A percentile compares a stretch with the other conserved stretches of the same genome.
phyloP scores from a whole-genome alignment of 306 rosid genomes.

The Cucurbita argyrosperma region DNA sequence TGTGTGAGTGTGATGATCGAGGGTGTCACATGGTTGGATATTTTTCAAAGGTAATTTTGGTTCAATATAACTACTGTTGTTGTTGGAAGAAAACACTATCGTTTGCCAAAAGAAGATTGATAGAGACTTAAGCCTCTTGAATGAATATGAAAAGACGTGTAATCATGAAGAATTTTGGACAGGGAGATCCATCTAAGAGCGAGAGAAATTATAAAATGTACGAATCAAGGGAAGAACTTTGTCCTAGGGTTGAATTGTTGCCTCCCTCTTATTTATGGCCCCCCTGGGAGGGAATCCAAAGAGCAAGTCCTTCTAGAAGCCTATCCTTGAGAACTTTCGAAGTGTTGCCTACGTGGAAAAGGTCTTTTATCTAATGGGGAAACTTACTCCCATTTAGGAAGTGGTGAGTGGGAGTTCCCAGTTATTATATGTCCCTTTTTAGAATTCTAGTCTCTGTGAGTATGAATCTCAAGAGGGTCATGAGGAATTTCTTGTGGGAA shows the following conservation, averaged over 20 bases:
- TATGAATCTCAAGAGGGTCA: background rate
- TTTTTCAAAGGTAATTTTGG: constrained; percentile 68
- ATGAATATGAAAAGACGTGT: background rate
- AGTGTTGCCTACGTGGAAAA: background rate
- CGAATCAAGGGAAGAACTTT: background rate
- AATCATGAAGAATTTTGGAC: background rate
- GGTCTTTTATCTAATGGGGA: background rate
- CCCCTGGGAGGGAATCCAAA: background rate
- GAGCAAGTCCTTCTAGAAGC: background rate
- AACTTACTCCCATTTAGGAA: background rate
- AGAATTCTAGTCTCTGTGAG: background rate
- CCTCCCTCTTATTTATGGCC: background rate
- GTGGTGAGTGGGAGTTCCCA: background rate
- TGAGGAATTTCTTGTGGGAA: background rate
- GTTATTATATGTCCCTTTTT: background rate
- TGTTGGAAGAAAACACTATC: background rate
- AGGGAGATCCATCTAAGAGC: background rate
- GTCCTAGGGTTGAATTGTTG: background rate
- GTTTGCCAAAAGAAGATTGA: background rate
- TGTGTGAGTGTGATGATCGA: constrained; percentile 96
- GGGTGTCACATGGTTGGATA: constrained; percentile 99
- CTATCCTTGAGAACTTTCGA: background rate
- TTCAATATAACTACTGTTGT: background rate
- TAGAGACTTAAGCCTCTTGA: background rate
- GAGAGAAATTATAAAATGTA: background rate